Conservation (phyloP, 805 yeast species). For the Ogataea nakhonphanomensis region DNA sequence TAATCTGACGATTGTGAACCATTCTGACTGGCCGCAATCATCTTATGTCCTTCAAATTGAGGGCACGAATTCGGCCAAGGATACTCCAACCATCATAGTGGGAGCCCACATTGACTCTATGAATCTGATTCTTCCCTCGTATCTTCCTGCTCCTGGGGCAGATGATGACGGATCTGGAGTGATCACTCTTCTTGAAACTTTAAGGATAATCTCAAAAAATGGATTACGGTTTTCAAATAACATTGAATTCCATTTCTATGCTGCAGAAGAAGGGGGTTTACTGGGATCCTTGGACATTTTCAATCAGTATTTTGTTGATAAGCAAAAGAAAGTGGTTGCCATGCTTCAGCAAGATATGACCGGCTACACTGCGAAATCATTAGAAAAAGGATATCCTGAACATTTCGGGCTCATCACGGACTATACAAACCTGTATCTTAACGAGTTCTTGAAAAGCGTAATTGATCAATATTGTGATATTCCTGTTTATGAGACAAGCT, state of each 20-base stretch:
- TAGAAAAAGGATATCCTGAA: conserved; percentile 50
- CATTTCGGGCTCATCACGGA: conserved; percentile 82
- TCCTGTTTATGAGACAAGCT: conserved; percentile 67
- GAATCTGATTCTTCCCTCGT: conserved; percentile 65
- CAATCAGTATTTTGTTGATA: conserved; percentile 39
- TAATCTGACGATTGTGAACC: conserved; percentile 16
- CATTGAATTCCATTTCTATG: conserved; percentile 86
- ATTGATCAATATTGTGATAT: conserved; percentile 62
- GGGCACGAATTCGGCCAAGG: conserved; percentile 9
- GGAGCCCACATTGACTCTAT: conserved; percentile 88
- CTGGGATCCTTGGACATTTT: conserved; percentile 82
- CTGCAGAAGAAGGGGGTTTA: conserved; percentile 92
- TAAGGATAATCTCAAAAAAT: conserved; percentile 25
- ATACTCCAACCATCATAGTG: conserved; percentile 53
- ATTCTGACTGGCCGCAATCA: conserved; percentile 20
- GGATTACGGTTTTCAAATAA: conserved; percentile 47
- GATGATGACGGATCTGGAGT: conserved; percentile 93
- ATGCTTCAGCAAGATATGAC: conserved; percentile 97
- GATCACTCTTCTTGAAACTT: conserved; percentile 69
- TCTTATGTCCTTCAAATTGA: conserved; percentile 15
- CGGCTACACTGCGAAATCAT: conserved; percentile 60
- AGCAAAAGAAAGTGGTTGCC: conserved; percentile 59
- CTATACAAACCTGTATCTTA: conserved; percentile 54
- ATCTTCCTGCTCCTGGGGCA: conserved; percentile 87
- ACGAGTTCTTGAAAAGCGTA: conserved; percentile 57